These are phyloP conservation scores for Trichoderma orchidacearum DNA, from an alignment of 495 filamentous ascomycete genomes.

Conservation along the genomic window DNA sequence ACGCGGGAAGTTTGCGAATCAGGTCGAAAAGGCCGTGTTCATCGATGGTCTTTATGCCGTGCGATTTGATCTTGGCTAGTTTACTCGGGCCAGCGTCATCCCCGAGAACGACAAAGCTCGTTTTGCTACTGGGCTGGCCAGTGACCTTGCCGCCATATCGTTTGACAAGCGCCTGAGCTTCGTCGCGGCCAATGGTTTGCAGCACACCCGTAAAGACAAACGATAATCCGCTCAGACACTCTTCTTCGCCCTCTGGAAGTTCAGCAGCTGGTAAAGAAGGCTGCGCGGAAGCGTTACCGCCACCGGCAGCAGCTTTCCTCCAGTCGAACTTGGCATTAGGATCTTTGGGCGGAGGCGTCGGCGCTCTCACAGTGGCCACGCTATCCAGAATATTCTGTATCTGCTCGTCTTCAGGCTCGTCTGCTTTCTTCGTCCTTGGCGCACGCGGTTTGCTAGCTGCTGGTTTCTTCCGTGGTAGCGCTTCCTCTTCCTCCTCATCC, in stretches of 20 bases:
- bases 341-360: slow-evolving; percentile 59
- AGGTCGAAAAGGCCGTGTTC: slow-evolving; percentile 86
- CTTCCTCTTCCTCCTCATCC: slow-evolving; percentile 27
- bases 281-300: slow-evolving; percentile 43
- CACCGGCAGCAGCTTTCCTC: slow-evolving; percentile 32
- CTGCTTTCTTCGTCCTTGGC: slow-evolving; percentile 45
- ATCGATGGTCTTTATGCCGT: slow-evolving; percentile 77
- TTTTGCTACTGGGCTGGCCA: slow-evolving; percentile 74
- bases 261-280: slow-evolving; percentile 43
- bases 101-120: slow-evolving; percentile 84
- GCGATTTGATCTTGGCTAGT: slow-evolving; percentile 66
- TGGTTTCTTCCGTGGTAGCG: slow-evolving; percentile 39
- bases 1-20: slow-evolving; percentile 68
- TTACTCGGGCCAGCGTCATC: slow-evolving; percentile 89
- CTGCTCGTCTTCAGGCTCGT: slow-evolving; percentile 43
- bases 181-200: slow-evolving; percentile 65
- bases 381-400: slow-evolving; percentile 78
- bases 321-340: slow-evolving; percentile 61
- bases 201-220: slow-evolving; percentile 97
- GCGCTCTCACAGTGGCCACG: slow-evolving; percentile 67
- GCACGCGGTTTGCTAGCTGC: slow-evolving; percentile 48
- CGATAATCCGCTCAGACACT: slow-evolving; percentile 81
- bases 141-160: slow-evolving; percentile 87
- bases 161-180: slow-evolving; percentile 78
- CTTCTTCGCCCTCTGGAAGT: slow-evolving; percentile 71